Percentiles rank a stretch among this genome's conserved stretches.
These are phyloP conservation scores for Pseudogymnoascus sp. DNA, from an alignment of 2,329 filamentous ascomycete species.

Conservation along the genomic window DNA sequence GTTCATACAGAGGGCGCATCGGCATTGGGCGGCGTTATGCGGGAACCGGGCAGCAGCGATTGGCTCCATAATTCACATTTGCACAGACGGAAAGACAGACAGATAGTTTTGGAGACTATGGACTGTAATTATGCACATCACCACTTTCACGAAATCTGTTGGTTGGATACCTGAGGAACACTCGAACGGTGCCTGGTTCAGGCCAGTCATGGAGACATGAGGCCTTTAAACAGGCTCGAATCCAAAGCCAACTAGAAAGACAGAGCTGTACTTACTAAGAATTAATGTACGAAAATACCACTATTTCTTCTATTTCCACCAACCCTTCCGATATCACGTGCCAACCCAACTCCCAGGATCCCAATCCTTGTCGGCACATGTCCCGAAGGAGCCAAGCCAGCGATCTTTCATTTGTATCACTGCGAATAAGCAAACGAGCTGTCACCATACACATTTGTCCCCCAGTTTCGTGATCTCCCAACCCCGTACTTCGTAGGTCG, in stretches of 20 bases:
- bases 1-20: conserved; percentile 15
- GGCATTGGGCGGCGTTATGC: conserved; percentile 19
- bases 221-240: too few species aligned
- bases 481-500: neutral
- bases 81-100: neutral
- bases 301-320: neutral
- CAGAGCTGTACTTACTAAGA: neutral
- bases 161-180: neutral
- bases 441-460: neutral
- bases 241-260: neutral
- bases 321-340: neutral
- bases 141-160: neutral
- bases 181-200: too few species aligned
- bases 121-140: neutral
- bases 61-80: neutral
- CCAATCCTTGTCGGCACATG: neutral
- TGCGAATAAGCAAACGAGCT: neutral
- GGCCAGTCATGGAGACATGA: too few species aligned
- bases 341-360: neutral
- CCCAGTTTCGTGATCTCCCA: neutral
- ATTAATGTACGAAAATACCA: neutral
- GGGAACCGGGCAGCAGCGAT: neutral
- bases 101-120: neutral
- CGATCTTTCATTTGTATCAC: neutral
- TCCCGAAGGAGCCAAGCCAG: neutral